A percentile compares a stretch with the other conserved stretches of the same genome.
phyloP scores from a whole-genome alignment of 2,329 filamentous ascomycete genomes.

The Fusarium sp. region DNA sequence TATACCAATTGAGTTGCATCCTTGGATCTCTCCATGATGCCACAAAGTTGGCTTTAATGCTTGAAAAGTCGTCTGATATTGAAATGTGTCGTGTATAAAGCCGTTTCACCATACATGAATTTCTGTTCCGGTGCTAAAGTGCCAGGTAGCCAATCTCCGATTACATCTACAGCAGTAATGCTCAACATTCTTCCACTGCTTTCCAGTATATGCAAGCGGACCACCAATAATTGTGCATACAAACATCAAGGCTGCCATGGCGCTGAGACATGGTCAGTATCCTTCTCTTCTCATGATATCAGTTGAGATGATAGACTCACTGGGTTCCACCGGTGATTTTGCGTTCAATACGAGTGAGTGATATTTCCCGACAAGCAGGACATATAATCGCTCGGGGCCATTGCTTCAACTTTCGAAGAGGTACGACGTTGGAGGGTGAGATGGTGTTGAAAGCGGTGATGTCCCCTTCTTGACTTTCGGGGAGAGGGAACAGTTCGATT shows the following conservation, averaged over 20 bases:
- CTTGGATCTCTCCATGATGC: no score
- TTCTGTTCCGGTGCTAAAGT: constrained; percentile 40
- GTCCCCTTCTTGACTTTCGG: not conserved
- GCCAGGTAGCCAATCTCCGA: constrained; percentile 35
- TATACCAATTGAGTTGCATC: no score
- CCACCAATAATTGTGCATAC: constrained; percentile 35
- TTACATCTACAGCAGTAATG: constrained; percentile 44
- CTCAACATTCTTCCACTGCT: constrained; percentile 40
- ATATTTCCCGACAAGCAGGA: constrained; percentile 38
- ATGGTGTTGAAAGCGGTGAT: constrained; percentile 34
- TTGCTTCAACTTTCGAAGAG: constrained; percentile 35
- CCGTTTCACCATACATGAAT: constrained; percentile 44
- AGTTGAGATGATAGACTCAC: constrained; percentile 11
- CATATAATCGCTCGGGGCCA: constrained; percentile 40
- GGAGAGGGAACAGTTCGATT: constrained; percentile 14
- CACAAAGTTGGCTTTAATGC: no score
- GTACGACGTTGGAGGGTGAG: constrained; percentile 30
- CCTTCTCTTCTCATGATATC: no score
- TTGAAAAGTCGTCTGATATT: no score
- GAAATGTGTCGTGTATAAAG: no score
- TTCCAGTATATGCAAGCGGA: constrained; percentile 26
- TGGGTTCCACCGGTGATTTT: constrained; percentile 42
- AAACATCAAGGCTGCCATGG: constrained; percentile 39
- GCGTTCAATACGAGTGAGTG: constrained; percentile 36
- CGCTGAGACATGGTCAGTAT: constrained; percentile 7